These are phyloP conservation scores for Nicotiana tabacum DNA, from an alignment of 257 asterid species.

Conservation along the genomic window DNA sequence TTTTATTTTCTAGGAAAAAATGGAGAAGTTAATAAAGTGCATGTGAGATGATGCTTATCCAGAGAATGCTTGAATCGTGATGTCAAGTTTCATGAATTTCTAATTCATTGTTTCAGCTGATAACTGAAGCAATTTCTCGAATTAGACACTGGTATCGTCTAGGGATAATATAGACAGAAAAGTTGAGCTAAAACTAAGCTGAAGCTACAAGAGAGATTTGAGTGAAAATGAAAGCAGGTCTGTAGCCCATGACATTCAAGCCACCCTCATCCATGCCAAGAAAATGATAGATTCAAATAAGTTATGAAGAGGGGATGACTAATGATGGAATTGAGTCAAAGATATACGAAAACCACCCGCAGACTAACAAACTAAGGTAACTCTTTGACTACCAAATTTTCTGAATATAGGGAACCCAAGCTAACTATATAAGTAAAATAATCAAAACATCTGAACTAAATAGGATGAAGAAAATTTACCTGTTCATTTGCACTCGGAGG, in stretches of 20 bases:
- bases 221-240: background rate
- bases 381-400: background rate
- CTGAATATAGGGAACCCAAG: background rate
- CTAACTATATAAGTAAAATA: background rate
- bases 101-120: background rate
- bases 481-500: constrained; percentile 96
- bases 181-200: background rate
- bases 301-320: background rate
- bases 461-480: constrained; percentile 31
- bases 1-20: background rate
- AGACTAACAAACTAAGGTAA: background rate
- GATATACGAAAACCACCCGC: background rate
- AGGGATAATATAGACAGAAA: background rate
- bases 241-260: background rate
- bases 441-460: background rate
- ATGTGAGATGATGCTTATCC: background rate
- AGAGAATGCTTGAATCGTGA: constrained; percentile 1
- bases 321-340: background rate
- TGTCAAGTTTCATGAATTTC: background rate
- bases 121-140: background rate
- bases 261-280: background rate
- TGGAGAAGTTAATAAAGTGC: background rate
- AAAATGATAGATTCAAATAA: background rate
- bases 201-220: background rate
- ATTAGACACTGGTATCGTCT: background rate